These are phyloP conservation scores for Elsinoe arachidis DNA, from an alignment of 2,329 filamentous ascomycete species.

Conservation along the genomic window DNA sequence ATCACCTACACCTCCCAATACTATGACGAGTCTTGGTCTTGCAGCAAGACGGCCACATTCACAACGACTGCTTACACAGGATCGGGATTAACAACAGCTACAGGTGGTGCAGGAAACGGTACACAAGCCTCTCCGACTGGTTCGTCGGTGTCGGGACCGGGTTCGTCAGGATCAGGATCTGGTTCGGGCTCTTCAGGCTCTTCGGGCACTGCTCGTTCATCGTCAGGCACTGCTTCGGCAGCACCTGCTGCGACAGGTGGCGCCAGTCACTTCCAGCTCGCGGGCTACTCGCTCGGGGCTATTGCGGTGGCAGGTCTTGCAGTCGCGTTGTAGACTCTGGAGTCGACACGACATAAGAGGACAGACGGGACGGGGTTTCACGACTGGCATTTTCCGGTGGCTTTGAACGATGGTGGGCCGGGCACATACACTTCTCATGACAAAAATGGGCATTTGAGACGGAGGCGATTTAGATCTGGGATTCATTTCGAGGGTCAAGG, in stretches of 20 bases:
- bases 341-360: not conserved
- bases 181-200: conserved; percentile 14
- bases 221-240: conserved; percentile 6
- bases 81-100: conserved; percentile 10
- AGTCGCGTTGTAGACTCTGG: conserved; percentile 12
- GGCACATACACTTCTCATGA: conserved; percentile 10
- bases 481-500: conserved; percentile 6
- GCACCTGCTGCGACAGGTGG: conserved; percentile 11
- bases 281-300: conserved; percentile 10
- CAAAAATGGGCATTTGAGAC: not conserved
- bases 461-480: not conserved
- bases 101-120: conserved; percentile 11
- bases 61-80: conserved; percentile 13
- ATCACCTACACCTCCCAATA: conserved; percentile 20
- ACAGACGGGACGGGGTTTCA: not conserved
- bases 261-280: conserved; percentile 9
- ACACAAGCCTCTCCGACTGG: conserved; percentile 10
- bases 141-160: conserved; percentile 10
- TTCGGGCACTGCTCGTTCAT: not conserved
- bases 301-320: conserved; percentile 10
- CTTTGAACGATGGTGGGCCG: not conserved
- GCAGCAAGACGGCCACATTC: conserved; percentile 19
- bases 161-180: not conserved
- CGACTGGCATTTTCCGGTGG: conserved; percentile 4
- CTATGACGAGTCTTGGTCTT: conserved; percentile 20